These are phyloP conservation scores for Colletotrichum endophyticum DNA, from an alignment of 2,329 filamentous ascomycete species.

Conservation along the genomic window DNA sequence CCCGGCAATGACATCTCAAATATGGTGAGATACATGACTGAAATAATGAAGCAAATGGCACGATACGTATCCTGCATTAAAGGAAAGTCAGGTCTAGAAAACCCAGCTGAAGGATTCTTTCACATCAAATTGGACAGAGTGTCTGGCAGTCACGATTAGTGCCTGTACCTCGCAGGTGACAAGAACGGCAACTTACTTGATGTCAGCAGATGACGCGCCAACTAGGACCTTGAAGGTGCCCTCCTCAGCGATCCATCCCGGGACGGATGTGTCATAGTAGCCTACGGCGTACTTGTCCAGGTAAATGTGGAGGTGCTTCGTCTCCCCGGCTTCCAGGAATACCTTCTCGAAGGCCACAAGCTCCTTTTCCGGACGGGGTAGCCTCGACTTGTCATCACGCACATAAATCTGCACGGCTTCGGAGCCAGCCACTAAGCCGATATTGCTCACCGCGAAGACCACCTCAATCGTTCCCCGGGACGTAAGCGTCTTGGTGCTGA, in stretches of 20 bases:
- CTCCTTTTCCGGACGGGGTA: slow-evolving; percentile 74
- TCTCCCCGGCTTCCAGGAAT: slow-evolving; percentile 60
- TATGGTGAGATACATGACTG: background rate
- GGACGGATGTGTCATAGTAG: slow-evolving; percentile 66
- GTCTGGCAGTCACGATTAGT: slow-evolving; percentile 25
- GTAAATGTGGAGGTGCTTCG: slow-evolving; percentile 49
- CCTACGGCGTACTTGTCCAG: slow-evolving; percentile 58
- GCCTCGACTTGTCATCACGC: slow-evolving; percentile 63
- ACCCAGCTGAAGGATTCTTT: slow-evolving; percentile 71
- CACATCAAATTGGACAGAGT: slow-evolving; percentile 56
- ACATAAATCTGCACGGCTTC: slow-evolving; percentile 75
- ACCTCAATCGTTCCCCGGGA: slow-evolving; percentile 46
- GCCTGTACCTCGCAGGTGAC: background rate
- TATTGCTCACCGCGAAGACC: slow-evolving; percentile 57
- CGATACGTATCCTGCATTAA: background rate
- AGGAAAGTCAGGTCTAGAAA: slow-evolving; percentile 45
- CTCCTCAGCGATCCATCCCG: slow-evolving; percentile 70
- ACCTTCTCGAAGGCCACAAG: slow-evolving; percentile 74
- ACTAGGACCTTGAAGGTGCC: slow-evolving; percentile 65
- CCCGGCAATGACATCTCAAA: background rate
- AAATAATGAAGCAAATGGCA: background rate
- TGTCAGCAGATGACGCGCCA: slow-evolving; percentile 67
- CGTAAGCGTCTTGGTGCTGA: slow-evolving; percentile 46
- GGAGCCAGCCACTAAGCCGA: slow-evolving; percentile 58
- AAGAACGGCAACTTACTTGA: slow-evolving; percentile 34